A percentile compares a stretch with the other conserved stretches of the same genome.
Evolutionary conservation across 345 rosid genomes (phyloP).

Genomic region (Camelina hispida): DNA sequence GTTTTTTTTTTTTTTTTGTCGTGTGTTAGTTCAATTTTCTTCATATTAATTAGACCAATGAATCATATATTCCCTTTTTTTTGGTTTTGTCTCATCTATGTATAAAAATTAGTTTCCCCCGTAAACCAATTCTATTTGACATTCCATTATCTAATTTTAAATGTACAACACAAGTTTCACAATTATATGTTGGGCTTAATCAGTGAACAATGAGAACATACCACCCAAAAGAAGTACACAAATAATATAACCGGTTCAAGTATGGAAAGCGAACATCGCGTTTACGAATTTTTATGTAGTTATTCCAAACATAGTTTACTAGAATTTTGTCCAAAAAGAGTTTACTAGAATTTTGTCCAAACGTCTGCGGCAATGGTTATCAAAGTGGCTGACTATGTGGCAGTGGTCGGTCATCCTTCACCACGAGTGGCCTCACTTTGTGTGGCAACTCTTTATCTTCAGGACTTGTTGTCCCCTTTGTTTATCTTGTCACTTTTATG

Average conservation of each 20-base stretch:
- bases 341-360: too few species aligned
- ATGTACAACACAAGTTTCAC: not conserved
- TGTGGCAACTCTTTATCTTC: too few species aligned
- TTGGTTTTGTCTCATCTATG: conserved; percentile 14
- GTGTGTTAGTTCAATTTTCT: not conserved
- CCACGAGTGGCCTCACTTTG: too few species aligned
- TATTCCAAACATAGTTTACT: not conserved
- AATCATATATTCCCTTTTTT: conserved; percentile 1
- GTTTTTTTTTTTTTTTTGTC: not conserved
- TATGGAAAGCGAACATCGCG: not conserved
- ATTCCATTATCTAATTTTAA: not conserved
- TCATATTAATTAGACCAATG: conserved; percentile 18
- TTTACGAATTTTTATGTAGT: not conserved
- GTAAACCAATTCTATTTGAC: conserved; percentile 12
- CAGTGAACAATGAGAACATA: not conserved
- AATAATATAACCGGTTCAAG: too few species aligned
- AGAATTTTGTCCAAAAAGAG: too few species aligned
- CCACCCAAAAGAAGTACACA: too few species aligned
- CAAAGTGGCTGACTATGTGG: too few species aligned
- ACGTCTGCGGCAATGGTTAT: too few species aligned
- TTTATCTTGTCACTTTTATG: too few species aligned
- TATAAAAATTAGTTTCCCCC: not conserved
- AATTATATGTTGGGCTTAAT: not conserved
- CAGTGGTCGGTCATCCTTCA: too few species aligned
- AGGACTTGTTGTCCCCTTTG: too few species aligned